phyloP scores from a whole-genome alignment of 352 stramenopile species.

The Halophytophthora batemanensis region DNA sequence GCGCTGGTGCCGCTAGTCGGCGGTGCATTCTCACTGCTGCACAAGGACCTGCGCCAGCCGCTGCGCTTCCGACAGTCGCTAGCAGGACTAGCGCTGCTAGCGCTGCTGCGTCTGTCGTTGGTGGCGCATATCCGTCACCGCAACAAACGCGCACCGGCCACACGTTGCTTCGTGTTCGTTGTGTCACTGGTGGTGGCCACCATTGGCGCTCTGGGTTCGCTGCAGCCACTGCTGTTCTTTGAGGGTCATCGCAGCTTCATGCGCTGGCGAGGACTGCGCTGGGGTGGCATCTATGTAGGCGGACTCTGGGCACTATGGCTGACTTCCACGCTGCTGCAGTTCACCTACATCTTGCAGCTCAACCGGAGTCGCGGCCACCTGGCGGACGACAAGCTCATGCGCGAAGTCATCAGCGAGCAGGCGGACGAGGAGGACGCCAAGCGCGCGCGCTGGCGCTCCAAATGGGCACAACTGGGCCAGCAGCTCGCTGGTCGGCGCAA shows the following conservation, averaged over 20 bases:
- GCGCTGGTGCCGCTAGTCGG: constrained; percentile 33
- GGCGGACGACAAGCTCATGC: constrained; percentile 59
- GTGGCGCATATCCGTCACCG: constrained; percentile 68
- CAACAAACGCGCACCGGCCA: constrained; percentile 72
- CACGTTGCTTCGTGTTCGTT: constrained; percentile 76
- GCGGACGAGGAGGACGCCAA: constrained; percentile 40
- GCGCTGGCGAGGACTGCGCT: constrained; percentile 38
- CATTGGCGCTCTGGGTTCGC: constrained; percentile 38
- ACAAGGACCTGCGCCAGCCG: constrained; percentile 29
- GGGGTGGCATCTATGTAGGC: constrained; percentile 54
- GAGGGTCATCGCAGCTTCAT: constrained; percentile 49
- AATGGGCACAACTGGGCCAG: constrained; percentile 75
- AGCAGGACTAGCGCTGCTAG: constrained; percentile 46
- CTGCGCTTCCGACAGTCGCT: constrained; percentile 70
- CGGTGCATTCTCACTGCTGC: constrained; percentile 27
- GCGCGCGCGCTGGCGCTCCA: constrained; percentile 56
- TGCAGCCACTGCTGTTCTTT: constrained; percentile 68
- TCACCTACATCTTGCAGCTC: constrained; percentile 75
- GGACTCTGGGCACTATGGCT: constrained; percentile 47
- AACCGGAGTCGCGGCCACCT: constrained; percentile 68
- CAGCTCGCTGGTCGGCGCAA: constrained; percentile 52
- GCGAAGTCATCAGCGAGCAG: constrained; percentile 51
- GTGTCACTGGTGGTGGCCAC: constrained; percentile 59
- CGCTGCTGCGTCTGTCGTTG: constrained; percentile 45
- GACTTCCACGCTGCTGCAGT: constrained; percentile 51